Evolutionary conservation across 345 rosid genomes (phyloP).

Genomic region (Dipteronia dyeriana): DNA sequence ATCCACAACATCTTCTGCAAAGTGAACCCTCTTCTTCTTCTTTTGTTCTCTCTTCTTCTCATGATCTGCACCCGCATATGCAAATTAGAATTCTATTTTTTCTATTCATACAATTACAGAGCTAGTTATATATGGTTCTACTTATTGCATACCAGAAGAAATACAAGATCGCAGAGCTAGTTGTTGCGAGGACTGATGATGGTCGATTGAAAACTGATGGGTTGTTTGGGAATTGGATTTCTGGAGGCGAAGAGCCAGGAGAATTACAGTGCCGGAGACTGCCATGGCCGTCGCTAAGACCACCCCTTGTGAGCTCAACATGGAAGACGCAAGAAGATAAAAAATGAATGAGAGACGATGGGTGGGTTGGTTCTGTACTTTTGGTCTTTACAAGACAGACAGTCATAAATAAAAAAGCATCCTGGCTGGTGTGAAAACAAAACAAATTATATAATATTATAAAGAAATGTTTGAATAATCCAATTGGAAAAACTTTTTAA

Average conservation of each 20-base stretch:
- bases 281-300: constrained; percentile 82
- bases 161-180: constrained; percentile 50
- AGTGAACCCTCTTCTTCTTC: constrained; percentile 50
- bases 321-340: constrained; percentile 17
- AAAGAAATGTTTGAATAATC: too few relatives aligned
- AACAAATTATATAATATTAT: too few relatives aligned
- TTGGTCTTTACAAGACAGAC: too few relatives aligned
- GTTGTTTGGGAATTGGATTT: constrained; percentile 29
- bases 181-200: constrained; percentile 28
- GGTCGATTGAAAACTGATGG: constrained; percentile 26
- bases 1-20: constrained; percentile 62
- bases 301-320: constrained; percentile 55
- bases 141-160: constrained; percentile 39
- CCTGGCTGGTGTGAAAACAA: too few relatives aligned
- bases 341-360: too few relatives aligned
- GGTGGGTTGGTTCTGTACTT: too few relatives aligned
- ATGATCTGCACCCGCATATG: constrained; percentile 22
- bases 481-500: too few relatives aligned
- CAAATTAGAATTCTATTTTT: not conserved
- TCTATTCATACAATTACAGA: not conserved
- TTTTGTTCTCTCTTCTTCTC: constrained; percentile 29
- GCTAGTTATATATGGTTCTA: not conserved
- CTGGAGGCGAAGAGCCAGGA: constrained; percentile 68
- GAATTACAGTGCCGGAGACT: constrained; percentile 71
- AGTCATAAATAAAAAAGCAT: too few relatives aligned